phyloP scores from a whole-genome alignment of 257 asterid genomes.

The Primulina tabacum region DNA sequence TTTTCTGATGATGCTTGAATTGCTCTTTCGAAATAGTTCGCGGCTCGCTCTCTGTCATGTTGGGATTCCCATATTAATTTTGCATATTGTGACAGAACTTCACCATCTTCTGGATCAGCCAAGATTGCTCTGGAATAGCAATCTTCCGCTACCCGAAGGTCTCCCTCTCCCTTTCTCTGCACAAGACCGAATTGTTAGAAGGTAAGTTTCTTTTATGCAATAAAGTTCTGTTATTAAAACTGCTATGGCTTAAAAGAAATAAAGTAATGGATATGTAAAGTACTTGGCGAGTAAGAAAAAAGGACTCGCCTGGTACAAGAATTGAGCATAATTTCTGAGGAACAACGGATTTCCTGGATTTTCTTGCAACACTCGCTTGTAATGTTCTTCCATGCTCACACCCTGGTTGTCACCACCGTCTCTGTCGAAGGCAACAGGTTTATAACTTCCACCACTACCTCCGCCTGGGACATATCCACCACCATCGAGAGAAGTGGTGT shows the following conservation, averaged over 20 bases:
- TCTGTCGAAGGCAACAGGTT: conserved; percentile 44
- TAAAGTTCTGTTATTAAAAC: too few species aligned
- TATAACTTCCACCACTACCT: conserved; percentile 44
- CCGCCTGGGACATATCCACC: conserved; percentile 41
- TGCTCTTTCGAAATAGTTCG: conserved; percentile 58
- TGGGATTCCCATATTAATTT: conserved; percentile 72
- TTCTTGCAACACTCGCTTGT: conserved; percentile 57
- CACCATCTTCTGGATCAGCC: conserved; percentile 82
- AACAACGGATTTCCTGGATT: conserved; percentile 64
- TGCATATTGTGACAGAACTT: conserved; percentile 66
- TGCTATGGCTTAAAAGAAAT: neutral
- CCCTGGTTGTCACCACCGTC: conserved; percentile 52
- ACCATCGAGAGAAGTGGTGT: conserved; percentile 24
- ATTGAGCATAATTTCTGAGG: conserved; percentile 82
- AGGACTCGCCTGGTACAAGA: conserved; percentile 55
- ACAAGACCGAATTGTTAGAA: neutral
- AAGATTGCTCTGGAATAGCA: conserved; percentile 74
- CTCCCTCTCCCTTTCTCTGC: conserved; percentile 50
- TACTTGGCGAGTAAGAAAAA: neutral
- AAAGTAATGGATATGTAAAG: neutral
- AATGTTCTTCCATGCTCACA: conserved; percentile 54
- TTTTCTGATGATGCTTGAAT: conserved; percentile 53
- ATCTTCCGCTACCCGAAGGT: conserved; percentile 65
- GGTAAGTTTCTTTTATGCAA: neutral
- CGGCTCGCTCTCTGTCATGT: conserved; percentile 55